Evolutionary conservation across 176 grass and related monocot genomes (phyloP).

Genomic region (Elymus sibiricus): DNA sequence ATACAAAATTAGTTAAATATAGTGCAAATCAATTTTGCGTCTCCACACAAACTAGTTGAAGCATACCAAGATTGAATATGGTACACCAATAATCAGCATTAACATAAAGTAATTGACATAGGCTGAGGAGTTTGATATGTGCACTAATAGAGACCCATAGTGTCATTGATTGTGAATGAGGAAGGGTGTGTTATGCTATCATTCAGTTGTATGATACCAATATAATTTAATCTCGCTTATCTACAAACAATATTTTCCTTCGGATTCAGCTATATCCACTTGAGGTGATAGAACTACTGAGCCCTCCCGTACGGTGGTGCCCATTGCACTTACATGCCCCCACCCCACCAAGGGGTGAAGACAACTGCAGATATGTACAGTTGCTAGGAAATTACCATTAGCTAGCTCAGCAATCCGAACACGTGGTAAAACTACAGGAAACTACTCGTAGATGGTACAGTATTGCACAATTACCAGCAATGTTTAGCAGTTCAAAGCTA

Average conservation of each 20-base stretch:
- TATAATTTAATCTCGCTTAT: neutral
- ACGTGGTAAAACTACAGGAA: neutral
- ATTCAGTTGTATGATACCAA: neutral
- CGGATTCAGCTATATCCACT: neutral
- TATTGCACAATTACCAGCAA: neutral
- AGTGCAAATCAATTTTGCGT: neutral
- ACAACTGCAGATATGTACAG: neutral
- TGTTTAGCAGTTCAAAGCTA: neutral
- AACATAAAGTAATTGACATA: neutral
- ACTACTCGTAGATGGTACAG: neutral
- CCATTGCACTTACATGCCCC: neutral
- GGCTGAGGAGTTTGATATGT: neutral
- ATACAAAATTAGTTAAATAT: constrained; percentile 23
- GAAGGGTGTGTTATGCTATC: neutral
- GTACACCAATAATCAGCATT: neutral
- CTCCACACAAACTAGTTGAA: neutral
- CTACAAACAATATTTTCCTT: neutral
- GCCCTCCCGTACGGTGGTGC: neutral
- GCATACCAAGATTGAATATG: neutral
- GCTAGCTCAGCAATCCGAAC: neutral
- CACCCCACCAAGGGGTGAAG: neutral
- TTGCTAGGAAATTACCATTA: neutral
- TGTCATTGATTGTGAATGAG: neutral
- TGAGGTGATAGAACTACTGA: neutral
- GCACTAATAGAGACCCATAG: neutral